Base-by-base conservation (phyloP, 2,329 filamentous ascomycete genomes). In the Grosmannia serpens region DNA sequence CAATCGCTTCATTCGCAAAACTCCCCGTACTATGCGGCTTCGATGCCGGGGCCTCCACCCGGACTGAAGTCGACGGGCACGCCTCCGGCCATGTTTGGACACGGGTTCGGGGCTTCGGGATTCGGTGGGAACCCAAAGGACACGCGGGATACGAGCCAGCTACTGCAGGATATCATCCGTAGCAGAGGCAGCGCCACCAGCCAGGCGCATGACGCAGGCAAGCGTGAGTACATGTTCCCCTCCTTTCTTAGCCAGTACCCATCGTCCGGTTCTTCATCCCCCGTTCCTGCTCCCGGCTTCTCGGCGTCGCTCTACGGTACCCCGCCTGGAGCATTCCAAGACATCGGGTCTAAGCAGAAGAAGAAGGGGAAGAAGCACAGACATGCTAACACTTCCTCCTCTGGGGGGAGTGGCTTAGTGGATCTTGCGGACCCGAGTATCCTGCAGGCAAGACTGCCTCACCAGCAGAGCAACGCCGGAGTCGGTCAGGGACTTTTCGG, bases 371-470 rank as follows among this genome's bases (percentile, higher is more conserved):
- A 96, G 86, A 96, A 96, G 90, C 92, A 96, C 83, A 95, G 91
- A 86, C 91, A 96, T 87, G 92, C 91, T 94, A 96, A 96, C 90
- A 96, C 92, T 92, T 96, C 91, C 89, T 97, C 92, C 86, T 95
- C 91, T 85, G 88, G 88, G 81, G 91, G 91, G 85, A 89, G 90
- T 89, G 91, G 89, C 81, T 85, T 96, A 92, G 91, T 95, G 81
- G 91, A 97, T 95, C 90, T 96, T 91, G 90, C 89, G 82, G 91
- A 97, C 90, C 92, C 92, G 83, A 96, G 90, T 83, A 96, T 96
- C 83, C 86, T 97, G 82, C 91, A 96, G 81, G 90, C 90, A 75
- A 89, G 91, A 83, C 88, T 95, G 82, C 91, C 95, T 77, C 84
- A 87, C 78, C 81, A 85, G 69, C 86, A 88, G 77, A 87, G 85